Evolutionary conservation across 2,329 filamentous ascomycete genomes (phyloP).

Genomic region (Xylariaceae sp.): DNA sequence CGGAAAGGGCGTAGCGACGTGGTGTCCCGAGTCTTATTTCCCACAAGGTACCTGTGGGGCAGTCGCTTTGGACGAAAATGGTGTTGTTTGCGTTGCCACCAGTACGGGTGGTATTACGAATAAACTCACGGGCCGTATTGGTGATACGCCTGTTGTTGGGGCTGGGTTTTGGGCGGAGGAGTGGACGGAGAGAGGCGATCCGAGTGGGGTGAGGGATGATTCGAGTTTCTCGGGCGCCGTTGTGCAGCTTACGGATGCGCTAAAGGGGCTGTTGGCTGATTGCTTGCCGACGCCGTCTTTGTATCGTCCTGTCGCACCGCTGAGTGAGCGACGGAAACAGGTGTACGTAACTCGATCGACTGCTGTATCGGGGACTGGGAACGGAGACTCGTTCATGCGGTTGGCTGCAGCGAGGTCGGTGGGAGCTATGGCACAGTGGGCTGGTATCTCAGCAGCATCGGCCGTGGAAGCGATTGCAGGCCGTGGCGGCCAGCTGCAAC

Average conservation of each 20-base stretch:
- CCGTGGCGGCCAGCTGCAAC: slow-evolving; percentile 66
- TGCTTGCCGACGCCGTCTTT: slow-evolving; percentile 52
- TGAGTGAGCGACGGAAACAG: slow-evolving; percentile 5
- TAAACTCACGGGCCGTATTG: slow-evolving; percentile 79
- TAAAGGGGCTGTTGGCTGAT: slow-evolving; percentile 52
- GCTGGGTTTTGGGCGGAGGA: slow-evolving; percentile 90
- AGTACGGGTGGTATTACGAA: slow-evolving; percentile 80
- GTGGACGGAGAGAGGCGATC: slow-evolving; percentile 55
- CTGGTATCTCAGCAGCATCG: slow-evolving; percentile 43
- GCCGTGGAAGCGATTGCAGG: slow-evolving; percentile 67
- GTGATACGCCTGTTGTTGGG: slow-evolving; percentile 79
- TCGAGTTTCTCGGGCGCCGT: slow-evolving; percentile 27
- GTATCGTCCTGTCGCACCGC: slow-evolving; percentile 32
- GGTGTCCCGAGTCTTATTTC: slow-evolving; percentile 62
- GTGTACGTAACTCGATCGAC: slow-evolving; percentile 39
- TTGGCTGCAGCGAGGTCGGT: slow-evolving; percentile 67
- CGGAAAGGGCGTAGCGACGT: slow-evolving; percentile 41
- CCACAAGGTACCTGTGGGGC: slow-evolving; percentile 83
- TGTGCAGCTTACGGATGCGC: slow-evolving; percentile 38
- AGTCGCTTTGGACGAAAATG: slow-evolving; percentile 73
- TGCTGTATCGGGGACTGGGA: slow-evolving; percentile 75
- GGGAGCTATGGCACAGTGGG: slow-evolving; percentile 68
- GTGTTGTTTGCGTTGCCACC: slow-evolving; percentile 65
- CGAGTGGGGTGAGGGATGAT: slow-evolving; percentile 18
- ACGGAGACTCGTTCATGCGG: slow-evolving; percentile 83